phyloP scores from a whole-genome alignment of 1,284 basidiomycete genomes.

The Retiboletus flavoniger region DNA sequence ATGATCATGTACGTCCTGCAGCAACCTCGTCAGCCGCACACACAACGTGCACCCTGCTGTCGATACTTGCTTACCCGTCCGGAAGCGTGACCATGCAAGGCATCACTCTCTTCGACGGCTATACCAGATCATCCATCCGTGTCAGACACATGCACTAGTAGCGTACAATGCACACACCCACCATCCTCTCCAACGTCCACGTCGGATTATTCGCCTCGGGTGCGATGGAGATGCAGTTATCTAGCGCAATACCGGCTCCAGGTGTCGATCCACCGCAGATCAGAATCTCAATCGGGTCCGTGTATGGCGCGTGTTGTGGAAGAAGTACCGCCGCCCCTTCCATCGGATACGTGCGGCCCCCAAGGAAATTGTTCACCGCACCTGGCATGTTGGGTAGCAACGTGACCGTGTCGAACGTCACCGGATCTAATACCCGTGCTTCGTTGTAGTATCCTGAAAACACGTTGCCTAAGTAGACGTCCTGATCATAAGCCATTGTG shows the following conservation, averaged over 20 bases:
- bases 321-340: constrained; percentile 69
- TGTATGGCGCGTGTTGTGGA: constrained; percentile 69
- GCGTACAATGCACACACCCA: constrained; percentile 29
- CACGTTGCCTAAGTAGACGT: not conserved
- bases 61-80: constrained; percentile 33
- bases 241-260: constrained; percentile 53
- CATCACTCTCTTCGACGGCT: constrained; percentile 77
- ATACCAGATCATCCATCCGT: not conserved
- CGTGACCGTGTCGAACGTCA: constrained; percentile 58
- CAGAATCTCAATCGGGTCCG: constrained; percentile 64
- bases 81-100: constrained; percentile 70
- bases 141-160: not conserved
- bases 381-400: constrained; percentile 72
- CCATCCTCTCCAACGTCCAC: constrained; percentile 76
- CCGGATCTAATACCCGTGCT: constrained; percentile 69
- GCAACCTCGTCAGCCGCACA: not conserved
- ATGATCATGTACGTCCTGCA: constrained; percentile 70
- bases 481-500: not conserved
- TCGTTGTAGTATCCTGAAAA: constrained; percentile 70
- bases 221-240: constrained; percentile 67
- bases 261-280: constrained; percentile 75
- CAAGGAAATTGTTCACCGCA: constrained; percentile 69
- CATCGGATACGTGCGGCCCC: constrained; percentile 75
- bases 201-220: constrained; percentile 58
- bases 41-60: too few relatives aligned